phyloP scores from a whole-genome alignment of 495 filamentous ascomycete species.

The Penicillium waksmanii region DNA sequence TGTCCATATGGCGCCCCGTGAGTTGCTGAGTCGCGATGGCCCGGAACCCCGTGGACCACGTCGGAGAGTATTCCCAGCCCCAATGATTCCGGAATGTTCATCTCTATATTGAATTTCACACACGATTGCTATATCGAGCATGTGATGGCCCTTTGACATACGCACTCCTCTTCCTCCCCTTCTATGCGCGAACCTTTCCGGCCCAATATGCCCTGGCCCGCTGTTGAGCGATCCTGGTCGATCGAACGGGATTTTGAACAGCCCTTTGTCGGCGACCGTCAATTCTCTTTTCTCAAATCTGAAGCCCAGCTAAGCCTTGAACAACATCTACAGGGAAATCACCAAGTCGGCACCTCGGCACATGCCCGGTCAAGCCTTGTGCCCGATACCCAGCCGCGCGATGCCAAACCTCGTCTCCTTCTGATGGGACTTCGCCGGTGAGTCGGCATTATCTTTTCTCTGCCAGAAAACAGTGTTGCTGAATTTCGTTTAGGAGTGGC shows the following conservation, averaged over 20 bases:
- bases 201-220: constrained; percentile 20
- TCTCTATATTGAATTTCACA: background rate
- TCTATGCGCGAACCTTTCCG: background rate
- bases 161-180: background rate
- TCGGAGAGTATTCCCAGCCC: constrained; percentile 4
- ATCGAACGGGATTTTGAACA: constrained; percentile 6
- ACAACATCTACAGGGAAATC: constrained; percentile 40
- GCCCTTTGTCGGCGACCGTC: constrained; percentile 11
- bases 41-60: constrained; percentile 6
- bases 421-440: constrained; percentile 96
- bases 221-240: constrained; percentile 18
- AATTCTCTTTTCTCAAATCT: constrained; percentile 20
- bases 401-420: constrained; percentile 80
- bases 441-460: constrained; percentile 19
- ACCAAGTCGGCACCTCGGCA: constrained; percentile 24
- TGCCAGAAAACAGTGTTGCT: background rate
- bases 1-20: constrained; percentile 5
- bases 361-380: constrained; percentile 35
- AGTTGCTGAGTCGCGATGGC: constrained; percentile 4
- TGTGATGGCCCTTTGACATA: constrained; percentile 2
- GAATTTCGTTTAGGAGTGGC: constrained; percentile 69
- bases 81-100: background rate
- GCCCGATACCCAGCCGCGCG: constrained; percentile 40
- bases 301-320: constrained; percentile 45
- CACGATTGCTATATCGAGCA: background rate